These are phyloP conservation scores for Cyclostephanos tholiformis DNA, from an alignment of 108 stramenopile species.

Conservation along the genomic window DNA sequence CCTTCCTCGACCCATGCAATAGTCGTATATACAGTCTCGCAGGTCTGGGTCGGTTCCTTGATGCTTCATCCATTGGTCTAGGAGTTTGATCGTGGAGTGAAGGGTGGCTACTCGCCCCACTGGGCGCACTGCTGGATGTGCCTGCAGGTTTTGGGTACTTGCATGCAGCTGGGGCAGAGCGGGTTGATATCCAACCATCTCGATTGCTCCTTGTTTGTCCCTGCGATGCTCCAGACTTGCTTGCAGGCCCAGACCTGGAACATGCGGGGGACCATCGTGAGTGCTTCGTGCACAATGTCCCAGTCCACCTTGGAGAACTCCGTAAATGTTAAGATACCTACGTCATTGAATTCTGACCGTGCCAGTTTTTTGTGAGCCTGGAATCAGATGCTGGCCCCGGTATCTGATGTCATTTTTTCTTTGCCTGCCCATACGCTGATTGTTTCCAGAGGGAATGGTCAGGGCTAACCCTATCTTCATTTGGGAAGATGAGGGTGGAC, in stretches of 20 bases:
- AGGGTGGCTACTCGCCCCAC: background rate
- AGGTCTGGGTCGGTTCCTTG: background rate
- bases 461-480: background rate
- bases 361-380: conserved; percentile 2
- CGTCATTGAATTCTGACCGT: background rate
- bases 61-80: background rate
- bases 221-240: conserved; percentile 15
- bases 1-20: too few species aligned
- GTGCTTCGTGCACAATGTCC: background rate
- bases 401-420: conserved; percentile 24
- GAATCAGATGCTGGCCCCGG: conserved; percentile 2
- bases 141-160: background rate
- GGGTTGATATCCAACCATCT: background rate
- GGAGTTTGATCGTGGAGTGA: background rate
- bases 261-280: background rate
- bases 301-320: conserved; percentile 8
- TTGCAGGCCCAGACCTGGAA: conserved; percentile 23
- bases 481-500: background rate
- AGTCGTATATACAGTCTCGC: background rate
- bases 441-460: conserved; percentile 21
- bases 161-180: conserved; percentile 8
- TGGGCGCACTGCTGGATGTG: conserved; percentile 1
- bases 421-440: conserved; percentile 7
- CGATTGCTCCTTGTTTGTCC: background rate
- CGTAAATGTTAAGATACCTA: background rate